Evolutionary conservation across 306 rosid species (phyloP).

Genomic region (Vigna trinervia): DNA sequence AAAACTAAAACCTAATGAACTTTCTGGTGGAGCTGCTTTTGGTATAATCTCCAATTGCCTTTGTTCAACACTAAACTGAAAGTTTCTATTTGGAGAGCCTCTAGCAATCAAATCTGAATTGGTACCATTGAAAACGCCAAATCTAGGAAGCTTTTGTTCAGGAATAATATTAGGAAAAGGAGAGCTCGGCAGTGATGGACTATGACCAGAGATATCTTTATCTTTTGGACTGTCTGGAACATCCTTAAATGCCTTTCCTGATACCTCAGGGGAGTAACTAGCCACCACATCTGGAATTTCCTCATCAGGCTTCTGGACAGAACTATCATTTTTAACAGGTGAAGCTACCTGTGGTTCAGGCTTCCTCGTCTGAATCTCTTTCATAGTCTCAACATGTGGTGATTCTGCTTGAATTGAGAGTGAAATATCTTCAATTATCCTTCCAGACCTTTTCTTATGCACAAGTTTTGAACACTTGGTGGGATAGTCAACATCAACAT

Average conservation of each 20-base stretch:
- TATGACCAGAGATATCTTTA: slow-evolving; percentile 39
- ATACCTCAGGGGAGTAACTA: slow-evolving; percentile 55
- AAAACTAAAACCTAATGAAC: slow-evolving; percentile 42
- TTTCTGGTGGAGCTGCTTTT: slow-evolving; percentile 51
- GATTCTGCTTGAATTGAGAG: slow-evolving; percentile 49
- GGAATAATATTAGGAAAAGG: slow-evolving; percentile 47
- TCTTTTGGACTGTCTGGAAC: slow-evolving; percentile 50
- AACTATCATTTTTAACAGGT: slow-evolving; percentile 51
- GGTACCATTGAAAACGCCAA: slow-evolving; percentile 40
- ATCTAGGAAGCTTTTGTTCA: slow-evolving; percentile 54
- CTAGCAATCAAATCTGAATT: slow-evolving; percentile 47
- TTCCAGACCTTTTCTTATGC: slow-evolving; percentile 70
- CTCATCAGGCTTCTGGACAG: slow-evolving; percentile 56
- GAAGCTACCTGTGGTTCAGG: slow-evolving; percentile 47
- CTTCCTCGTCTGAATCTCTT: slow-evolving; percentile 48
- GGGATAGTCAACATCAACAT: slow-evolving; percentile 75
- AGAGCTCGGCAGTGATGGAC: slow-evolving; percentile 48
- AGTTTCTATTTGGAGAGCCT: slow-evolving; percentile 52
- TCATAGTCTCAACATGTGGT: slow-evolving; percentile 49
- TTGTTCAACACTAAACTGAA: slow-evolving; percentile 48
- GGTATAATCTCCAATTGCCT: slow-evolving; percentile 55
- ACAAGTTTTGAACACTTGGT: slow-evolving; percentile 89
- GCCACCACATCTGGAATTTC: slow-evolving; percentile 55
- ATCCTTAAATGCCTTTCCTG: slow-evolving; percentile 51
- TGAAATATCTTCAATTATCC: slow-evolving; percentile 64